Base-by-base conservation (phyloP, 805 yeast species). In the Crinitomyces ghanaensis region DNA sequence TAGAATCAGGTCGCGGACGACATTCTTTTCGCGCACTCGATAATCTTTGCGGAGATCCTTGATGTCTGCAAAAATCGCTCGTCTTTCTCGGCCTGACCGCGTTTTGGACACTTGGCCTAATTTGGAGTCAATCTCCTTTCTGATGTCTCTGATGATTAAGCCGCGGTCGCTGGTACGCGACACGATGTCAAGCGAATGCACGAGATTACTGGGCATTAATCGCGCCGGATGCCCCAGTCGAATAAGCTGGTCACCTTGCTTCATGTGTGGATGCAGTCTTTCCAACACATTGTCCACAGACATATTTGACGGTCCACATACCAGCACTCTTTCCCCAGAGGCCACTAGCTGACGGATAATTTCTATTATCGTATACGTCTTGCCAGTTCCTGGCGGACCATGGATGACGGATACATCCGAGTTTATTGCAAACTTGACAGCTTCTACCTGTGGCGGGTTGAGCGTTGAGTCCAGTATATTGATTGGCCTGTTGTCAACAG, bases 181-280 rank as follows among this genome's bases (percentile, higher is more conserved):
- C 1, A 82, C 60, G 13, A 80, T 59, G 44, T 86, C 95, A 16
- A 86, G 56, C 0, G 94, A 82, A 51, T 84, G 93, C 15, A 68
- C 62, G 21, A 76, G 54, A 35, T 74, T 77, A 0, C 66, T 47
- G 1, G 69, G 68, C 12, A 84, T 53, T 9, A 88, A 62, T 36
- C 96, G 68, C 1, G 96, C 94, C 0, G 97, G 97, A 53, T 91
- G 96, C 0, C 97, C 98, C 23, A 88, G 68, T 48, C 98, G 65
- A 7, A 88, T 62, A n/a, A 91, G 55, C 36, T 70, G 49, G 15
- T 62, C 54, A 8, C 66, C 62, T n/a, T n/a, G n/a, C 1, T 62
- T 62, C 26, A 65, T 49, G 25, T 63, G 56, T 19, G 54, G 54
- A 26, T 65, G 55, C 15, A 88, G 54, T 38, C 96, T 62, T 53